These are phyloP conservation scores for Saprolegnia diclina DNA, from an alignment of 352 stramenopile genomes.

Conservation along the genomic window DNA sequence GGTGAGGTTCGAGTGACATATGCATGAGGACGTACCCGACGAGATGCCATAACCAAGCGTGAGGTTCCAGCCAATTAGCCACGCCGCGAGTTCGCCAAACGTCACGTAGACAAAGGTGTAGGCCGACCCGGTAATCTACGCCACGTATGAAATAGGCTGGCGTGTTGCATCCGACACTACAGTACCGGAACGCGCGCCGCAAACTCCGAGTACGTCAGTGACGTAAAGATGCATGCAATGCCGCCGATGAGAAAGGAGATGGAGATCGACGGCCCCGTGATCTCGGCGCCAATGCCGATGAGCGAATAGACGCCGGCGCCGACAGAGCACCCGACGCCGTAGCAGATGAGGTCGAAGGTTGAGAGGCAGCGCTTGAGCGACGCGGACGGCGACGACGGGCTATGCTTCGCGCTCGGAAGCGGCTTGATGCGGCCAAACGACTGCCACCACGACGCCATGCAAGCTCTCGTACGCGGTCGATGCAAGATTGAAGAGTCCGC, in stretches of 20 bases:
- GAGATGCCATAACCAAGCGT: conserved; percentile 91
- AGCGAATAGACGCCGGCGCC: conserved; percentile 91
- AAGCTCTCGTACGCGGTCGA: not conserved
- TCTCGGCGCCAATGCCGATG: conserved; percentile 75
- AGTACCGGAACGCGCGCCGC: conserved; percentile 71
- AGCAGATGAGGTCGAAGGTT: conserved; percentile 72
- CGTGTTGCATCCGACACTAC: not conserved
- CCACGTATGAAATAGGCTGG: not conserved
- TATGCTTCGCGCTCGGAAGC: conserved; percentile 43
- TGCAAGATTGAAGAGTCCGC: too few species aligned
- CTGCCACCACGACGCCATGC: conserved; percentile 27
- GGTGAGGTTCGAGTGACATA: not conserved
- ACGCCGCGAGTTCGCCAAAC: conserved; percentile 83
- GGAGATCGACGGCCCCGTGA: conserved; percentile 84
- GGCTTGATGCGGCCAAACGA: conserved; percentile 63
- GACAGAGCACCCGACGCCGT: conserved; percentile 87
- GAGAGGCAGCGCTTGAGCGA: conserved; percentile 63
- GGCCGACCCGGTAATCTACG: conserved; percentile 81
- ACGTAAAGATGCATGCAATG: conserved; percentile 87
- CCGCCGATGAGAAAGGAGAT: conserved; percentile 87
- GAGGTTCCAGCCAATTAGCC: conserved; percentile 90
- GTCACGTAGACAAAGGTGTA: conserved; percentile 89
- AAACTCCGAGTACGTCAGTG: conserved; percentile 89
- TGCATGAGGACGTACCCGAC: conserved; percentile 40
- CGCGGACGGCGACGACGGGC: conserved; percentile 28